Base-by-base conservation (phyloP, 2,329 filamentous ascomycete genomes). In the Aspergillus melleus region DNA sequence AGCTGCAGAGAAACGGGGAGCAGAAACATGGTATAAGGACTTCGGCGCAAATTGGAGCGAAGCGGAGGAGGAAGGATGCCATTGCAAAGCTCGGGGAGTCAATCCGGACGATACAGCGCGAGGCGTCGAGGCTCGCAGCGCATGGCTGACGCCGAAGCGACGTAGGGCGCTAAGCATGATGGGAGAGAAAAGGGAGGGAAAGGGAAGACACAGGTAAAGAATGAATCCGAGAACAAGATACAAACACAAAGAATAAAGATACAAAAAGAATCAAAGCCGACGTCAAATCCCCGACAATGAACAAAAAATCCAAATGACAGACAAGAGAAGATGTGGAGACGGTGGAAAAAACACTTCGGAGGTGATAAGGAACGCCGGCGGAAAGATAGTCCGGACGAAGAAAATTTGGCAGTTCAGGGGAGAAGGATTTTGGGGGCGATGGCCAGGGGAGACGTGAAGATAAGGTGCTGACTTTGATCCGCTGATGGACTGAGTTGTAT, bases 121-220 rank as follows among this genome's bases (percentile, higher is more conserved):
- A 57, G 71, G 69, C 59, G 65, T 64, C 57, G 72, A 73, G 59
- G 68, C 67, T 61, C 74, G 74, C 57, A 78, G 65, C 58, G 70
- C 76, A 57, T 74, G 74, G 58, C 66, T 67, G 55, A 75, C 72
- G 65, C 71, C 71, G 57, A 73, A 75, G 61, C 73, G 74, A 67
- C 75, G 76, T 68, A 77, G 65, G 65, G 71, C 71, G 67, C 70
- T 68, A 63, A 77, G 69, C 76, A 79, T 79, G 56, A 64, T 72
- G 61, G 39, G 47, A 49, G 24, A 16, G 24, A 39, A 32, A 59
- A 47, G 11, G 29, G 8, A 47, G 20, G 39, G n/a, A n/a, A 49
- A 49, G 49, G 24, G 26, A 29, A 9, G 26, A 29, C 26, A 14
- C 29, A 50, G 39, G 20, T 11, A 24, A 58, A 50, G 16, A n/a